Evolutionary conservation across 352 stramenopile species (phyloP).

Genomic region (Detonula confervacea): DNA sequence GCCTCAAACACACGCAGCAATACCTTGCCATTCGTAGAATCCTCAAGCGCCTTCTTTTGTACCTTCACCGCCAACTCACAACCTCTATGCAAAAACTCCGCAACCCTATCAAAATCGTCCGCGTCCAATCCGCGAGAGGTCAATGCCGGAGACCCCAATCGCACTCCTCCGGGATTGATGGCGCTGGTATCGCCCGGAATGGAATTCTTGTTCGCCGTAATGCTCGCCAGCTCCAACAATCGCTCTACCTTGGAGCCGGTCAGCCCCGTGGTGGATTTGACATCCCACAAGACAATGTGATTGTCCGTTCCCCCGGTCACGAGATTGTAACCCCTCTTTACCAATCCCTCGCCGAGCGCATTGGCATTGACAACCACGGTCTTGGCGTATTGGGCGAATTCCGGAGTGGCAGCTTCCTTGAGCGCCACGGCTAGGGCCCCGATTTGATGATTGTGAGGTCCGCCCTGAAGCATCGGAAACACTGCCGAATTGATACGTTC

Average conservation of each 20-base stretch:
- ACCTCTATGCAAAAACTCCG: conserved; percentile 92
- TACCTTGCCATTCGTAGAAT: conserved; percentile 20
- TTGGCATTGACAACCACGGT: conserved; percentile 96
- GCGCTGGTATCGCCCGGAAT: conserved; percentile 96
- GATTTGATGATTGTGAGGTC: conserved; percentile 98
- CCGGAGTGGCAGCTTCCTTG: conserved; percentile 91
- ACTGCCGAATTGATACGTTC: conserved; percentile 96
- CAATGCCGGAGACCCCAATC: conserved; percentile 95
- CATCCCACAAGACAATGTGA: conserved; percentile 98
- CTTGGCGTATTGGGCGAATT: conserved; percentile 80
- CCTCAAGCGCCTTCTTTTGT: conserved; percentile 85
- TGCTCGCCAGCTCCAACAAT: conserved; percentile 93
- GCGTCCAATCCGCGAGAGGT: conserved; percentile 97
- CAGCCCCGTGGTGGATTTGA: conserved; percentile 90
- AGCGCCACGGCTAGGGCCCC: conserved; percentile 96
- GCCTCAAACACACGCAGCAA: conserved; percentile 28
- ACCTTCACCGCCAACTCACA: conserved; percentile 90
- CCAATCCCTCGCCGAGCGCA: conserved; percentile 91
- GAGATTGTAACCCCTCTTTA: conserved; percentile 93
- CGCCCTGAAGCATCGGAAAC: conserved; percentile 97
- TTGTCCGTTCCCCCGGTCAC: conserved; percentile 98
- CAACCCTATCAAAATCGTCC: conserved; percentile 94
- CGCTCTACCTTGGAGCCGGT: conserved; percentile 97
- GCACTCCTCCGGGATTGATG: conserved; percentile 94
- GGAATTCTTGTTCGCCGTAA: conserved; percentile 99